A percentile compares a stretch with the other conserved stretches of the same genome.
Evolutionary conservation across 106 monocot genomes (phyloP).

Genomic region (Amphibolis antarctica): DNA sequence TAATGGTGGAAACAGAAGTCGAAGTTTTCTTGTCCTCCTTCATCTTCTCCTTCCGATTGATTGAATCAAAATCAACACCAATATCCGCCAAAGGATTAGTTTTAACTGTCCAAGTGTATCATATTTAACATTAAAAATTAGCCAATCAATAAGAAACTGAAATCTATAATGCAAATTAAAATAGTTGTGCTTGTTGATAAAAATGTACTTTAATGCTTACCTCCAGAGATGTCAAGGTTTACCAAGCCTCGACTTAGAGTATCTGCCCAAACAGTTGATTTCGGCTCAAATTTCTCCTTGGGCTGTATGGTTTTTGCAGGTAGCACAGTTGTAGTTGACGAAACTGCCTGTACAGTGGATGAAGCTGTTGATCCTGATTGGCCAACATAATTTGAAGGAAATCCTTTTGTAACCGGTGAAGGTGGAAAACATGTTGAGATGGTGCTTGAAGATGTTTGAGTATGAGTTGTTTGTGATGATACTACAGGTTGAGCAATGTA

Average conservation of each 20-base stretch:
- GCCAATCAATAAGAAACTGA: not conserved
- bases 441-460: no score
- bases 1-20: constrained; percentile 43
- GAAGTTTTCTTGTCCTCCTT: constrained; percentile 24
- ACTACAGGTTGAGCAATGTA: no score
- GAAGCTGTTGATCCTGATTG: not conserved
- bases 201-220: constrained; percentile 30
- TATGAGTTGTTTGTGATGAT: no score
- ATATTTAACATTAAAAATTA: not conserved
- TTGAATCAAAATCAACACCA: constrained; percentile 82
- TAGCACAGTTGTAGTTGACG: constrained; percentile 22
- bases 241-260: constrained; percentile 85
- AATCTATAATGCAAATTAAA: not conserved
- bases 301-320: constrained; percentile 28
- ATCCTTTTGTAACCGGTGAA: no score
- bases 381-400: no score
- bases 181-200: not conserved
- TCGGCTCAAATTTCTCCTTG: constrained; percentile 79
- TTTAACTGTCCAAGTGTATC: constrained; percentile 4
- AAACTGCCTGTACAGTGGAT: constrained; percentile 1
- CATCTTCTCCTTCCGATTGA: constrained; percentile 77
- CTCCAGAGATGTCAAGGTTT: constrained; percentile 91
- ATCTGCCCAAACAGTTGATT: constrained; percentile 90
- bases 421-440: no score
- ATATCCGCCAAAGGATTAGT: constrained; percentile 40